These are phyloP conservation scores for Shiraia sp. DNA, from an alignment of 2,329 filamentous ascomycete genomes.

Conservation along the genomic window DNA sequence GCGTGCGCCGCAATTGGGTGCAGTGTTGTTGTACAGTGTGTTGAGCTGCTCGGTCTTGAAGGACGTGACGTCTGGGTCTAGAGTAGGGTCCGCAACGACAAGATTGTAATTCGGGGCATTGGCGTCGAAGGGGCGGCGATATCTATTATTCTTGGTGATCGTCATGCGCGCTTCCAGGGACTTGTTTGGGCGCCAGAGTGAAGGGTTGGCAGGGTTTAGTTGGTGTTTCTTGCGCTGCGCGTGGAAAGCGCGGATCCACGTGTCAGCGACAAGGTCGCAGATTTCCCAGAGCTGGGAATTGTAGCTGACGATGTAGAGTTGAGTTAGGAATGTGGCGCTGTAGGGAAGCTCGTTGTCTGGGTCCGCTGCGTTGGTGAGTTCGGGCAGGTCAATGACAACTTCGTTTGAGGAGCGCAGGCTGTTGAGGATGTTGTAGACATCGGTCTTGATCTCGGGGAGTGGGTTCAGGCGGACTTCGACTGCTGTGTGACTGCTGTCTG, in stretches of 20 bases:
- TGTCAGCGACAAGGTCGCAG: slow-evolving; percentile 38
- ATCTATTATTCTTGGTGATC: not conserved
- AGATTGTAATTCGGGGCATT: slow-evolving; percentile 11
- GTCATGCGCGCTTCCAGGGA: slow-evolving; percentile 3
- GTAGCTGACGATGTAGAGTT: slow-evolving; percentile 34
- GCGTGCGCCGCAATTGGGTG: slow-evolving; percentile 23
- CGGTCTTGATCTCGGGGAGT: not conserved
- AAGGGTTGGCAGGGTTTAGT: not conserved
- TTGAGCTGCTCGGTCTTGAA: slow-evolving; percentile 18
- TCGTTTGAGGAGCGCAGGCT: slow-evolving; percentile 2
- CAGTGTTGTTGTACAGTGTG: slow-evolving; percentile 27
- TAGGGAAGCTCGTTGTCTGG: slow-evolving; percentile 13
- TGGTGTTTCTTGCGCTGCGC: slow-evolving; percentile 7
- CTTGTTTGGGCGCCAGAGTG: slow-evolving; percentile 22
- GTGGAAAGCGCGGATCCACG: slow-evolving; percentile 41
- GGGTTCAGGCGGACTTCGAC: not conserved
- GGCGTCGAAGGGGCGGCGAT: slow-evolving; percentile 3
- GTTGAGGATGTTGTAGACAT: slow-evolving; percentile 4
- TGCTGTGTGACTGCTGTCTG: no score
- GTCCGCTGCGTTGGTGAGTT: slow-evolving; percentile 4
- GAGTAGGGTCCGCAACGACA: slow-evolving; percentile 11
- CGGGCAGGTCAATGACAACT: slow-evolving; percentile 21
- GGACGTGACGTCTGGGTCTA: slow-evolving; percentile 12
- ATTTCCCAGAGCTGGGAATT: slow-evolving; percentile 13
- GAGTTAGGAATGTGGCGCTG: slow-evolving; percentile 19